Conservation (phyloP, 2,329 filamentous ascomycete species). For the Rhynchosporium agropyri region DNA sequence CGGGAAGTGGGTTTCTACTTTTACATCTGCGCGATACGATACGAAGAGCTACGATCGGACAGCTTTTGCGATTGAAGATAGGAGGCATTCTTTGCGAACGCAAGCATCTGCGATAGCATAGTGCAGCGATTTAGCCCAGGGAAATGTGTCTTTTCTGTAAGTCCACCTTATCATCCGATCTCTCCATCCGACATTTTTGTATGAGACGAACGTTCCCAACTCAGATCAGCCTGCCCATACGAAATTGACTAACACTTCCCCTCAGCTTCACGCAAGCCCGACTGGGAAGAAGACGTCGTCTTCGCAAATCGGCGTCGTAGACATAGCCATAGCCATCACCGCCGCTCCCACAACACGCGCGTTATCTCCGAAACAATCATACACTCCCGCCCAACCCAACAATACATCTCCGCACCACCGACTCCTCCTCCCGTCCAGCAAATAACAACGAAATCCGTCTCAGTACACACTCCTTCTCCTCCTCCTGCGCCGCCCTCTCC, state of each 20-base stretch:
- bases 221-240: too few species aligned
- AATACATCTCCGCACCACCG: constrained; percentile 28
- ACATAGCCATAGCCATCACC: constrained; percentile 4
- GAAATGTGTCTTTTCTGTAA: constrained; percentile 29
- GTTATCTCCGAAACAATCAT: constrained; percentile 29
- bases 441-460: constrained; percentile 9
- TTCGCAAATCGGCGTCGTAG: constrained; percentile 25
- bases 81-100: not conserved
- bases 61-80: not conserved
- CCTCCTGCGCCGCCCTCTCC: constrained; percentile 18
- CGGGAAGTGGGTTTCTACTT: not conserved
- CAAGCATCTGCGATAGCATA: not conserved
- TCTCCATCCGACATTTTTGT: not conserved
- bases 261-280: constrained; percentile 24
- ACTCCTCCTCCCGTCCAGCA: constrained; percentile 15
- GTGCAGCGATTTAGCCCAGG: not conserved
- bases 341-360: constrained; percentile 22
- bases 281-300: constrained; percentile 36
- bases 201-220: not conserved
- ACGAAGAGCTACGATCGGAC: not conserved
- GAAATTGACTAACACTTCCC: constrained; percentile 10
- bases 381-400: constrained; percentile 21
- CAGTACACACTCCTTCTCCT: constrained; percentile 18
- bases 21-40: not conserved
- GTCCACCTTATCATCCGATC: not conserved